Percentiles rank a stretch among this genome's conserved stretches.
phyloP scores from a whole-genome alignment of 139 green algal species.

The Ulvella scutata region DNA sequence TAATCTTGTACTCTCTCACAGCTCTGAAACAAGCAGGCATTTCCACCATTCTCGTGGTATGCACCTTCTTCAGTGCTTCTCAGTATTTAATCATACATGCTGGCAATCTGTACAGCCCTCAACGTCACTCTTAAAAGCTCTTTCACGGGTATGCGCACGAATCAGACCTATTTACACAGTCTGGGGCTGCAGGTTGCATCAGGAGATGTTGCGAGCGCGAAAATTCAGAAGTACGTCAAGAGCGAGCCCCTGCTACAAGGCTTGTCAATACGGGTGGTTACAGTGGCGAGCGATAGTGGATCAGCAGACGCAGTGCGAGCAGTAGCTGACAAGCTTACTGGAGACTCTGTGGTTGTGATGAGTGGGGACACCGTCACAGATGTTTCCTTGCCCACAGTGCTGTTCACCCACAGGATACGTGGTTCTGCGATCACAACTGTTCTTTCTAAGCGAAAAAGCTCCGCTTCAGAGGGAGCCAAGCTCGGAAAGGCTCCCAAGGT shows the following conservation, averaged over 20 bases:
- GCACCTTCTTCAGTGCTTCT: too few species aligned
- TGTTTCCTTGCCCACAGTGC: background rate
- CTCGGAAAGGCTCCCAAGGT: background rate
- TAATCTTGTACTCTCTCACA: background rate
- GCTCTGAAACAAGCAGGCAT: background rate
- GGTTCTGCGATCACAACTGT: background rate
- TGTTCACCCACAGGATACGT: background rate
- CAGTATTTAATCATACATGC: too few species aligned
- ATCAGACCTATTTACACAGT: background rate
- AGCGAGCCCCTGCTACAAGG: background rate
- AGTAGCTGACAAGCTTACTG: background rate
- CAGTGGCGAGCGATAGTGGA: background rate
- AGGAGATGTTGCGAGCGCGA: background rate
- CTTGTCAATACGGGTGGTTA: background rate
- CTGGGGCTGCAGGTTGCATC: background rate
- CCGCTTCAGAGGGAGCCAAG: background rate
- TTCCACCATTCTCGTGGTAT: background rate
- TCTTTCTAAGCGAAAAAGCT: background rate
- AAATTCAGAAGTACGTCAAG: constrained; percentile 2
- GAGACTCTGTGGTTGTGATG: background rate
- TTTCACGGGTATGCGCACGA: background rate
- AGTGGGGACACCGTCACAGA: background rate
- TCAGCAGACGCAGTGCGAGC: background rate
- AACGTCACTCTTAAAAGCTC: background rate
- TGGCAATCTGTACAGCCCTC: too few species aligned